Evolutionary conservation across 1,139 yeast genomes (phyloP), one percentile per base, ranked within the genome.

Genomic region (Suhomyces chickasaworum): DNA sequence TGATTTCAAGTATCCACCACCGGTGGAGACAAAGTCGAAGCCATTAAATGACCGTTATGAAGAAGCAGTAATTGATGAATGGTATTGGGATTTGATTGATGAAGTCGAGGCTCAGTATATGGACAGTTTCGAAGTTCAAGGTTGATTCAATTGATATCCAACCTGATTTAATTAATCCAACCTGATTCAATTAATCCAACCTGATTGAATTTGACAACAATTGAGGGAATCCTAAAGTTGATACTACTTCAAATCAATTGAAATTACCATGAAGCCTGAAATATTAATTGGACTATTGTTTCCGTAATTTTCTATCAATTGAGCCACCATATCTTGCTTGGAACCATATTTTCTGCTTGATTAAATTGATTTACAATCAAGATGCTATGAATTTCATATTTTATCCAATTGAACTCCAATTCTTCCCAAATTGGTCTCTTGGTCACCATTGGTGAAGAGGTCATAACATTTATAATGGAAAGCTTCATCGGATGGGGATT

Each of bases 81-180:
- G 87, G 60, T 83, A 81, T 6, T 84, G 86, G 81, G 99, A 93
- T 63, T 59, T 91, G 4, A 60, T 93, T 3, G 97, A 93, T 62
- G 97, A 93, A 64, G 80, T 89, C 0, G 95, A 88, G 50, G 88
- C 83, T 36, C 83, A 79, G 47, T 77, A 78, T 52, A 63, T 80
- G 49, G 86, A 81, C 53, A 66, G 67, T 37, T 65, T 74, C 52
- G 79, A 73, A 38, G 42, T 29, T 0, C 32, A 25, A 35, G 15
- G 32, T 13, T 29, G 17, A 29, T 3, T 29, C 7, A 27, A 9
- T 27, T 27, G 31, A 27, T n/a, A n/a, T n/a, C n/a, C n/a, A n/a
- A n/a, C n/a, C n/a, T n/a, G n/a, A n/a, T n/a, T n/a, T n/a, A n/a
- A n/a, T n/a, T n/a, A n/a, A n/a, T n/a, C n/a, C n/a, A n/a, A n/a